Base-by-base conservation (phyloP, 108 stramenopile genomes). In the Fistulifera pelliculosa region DNA sequence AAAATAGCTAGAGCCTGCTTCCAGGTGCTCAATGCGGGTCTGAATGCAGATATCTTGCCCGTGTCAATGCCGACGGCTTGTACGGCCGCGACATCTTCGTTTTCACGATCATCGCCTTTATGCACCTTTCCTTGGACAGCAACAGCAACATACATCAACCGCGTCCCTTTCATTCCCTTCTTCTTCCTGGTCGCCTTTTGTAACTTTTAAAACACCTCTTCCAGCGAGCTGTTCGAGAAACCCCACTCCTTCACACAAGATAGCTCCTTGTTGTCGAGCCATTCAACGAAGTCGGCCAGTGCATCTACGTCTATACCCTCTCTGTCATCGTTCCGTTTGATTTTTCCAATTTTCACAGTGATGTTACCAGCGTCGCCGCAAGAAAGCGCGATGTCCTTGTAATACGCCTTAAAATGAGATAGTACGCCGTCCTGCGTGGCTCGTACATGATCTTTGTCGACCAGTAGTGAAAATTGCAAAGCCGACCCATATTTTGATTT, bases 181-280 rank as follows among this genome's bases (percentile, higher is more conserved):
- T 16, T 58, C 19, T 1, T 27, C 44, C 26, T 42, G 25, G 38
- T 64, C 59, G n/a, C 56, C 27, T 21, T 49, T 28, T 8, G 74
- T 76, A 6, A 80, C 69, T 14, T 64, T 62, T 45, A 80, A 51
- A 80, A 80, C 0, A 80, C 72, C 67, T 80, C 79, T 65, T 80
- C 72, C 11, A 80, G 44, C 17, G 65, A 70, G 17, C 65, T 67
- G 47, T 76, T 80, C 17, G 79, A 80, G n/a, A 80, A 69, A 21
- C 74, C 71, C 44, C 66, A 80, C 39, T 80, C 78, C 10, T 43
- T 15, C 7, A 75, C 71, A 10, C 51, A 43, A 24, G 72, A 70
- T 12, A 51, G 47, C 4, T 65, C 71, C 19, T 51, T 42, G 40
- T 80, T 72, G 31, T 35, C 31, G 5, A 80, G 58, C 61, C 68